phyloP scores from a whole-genome alignment of 495 filamentous ascomycete genomes.

The Bathelium albidoporum region DNA sequence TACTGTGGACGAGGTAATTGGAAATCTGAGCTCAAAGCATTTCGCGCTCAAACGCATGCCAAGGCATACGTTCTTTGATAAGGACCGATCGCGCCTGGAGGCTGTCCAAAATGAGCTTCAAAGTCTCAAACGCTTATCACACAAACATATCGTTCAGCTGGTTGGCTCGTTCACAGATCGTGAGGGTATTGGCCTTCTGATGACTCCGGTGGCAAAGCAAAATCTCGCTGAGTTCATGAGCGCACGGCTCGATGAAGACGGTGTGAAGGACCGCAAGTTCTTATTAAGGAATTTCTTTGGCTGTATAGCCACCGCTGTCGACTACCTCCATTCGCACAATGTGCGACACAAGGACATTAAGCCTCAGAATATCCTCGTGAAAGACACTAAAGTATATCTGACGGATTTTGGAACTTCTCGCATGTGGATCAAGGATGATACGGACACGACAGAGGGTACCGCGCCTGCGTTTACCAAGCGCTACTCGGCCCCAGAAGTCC shows the following conservation, averaged over 20 bases:
- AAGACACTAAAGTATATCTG: conserved; percentile 1
- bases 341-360: conserved; percentile 10
- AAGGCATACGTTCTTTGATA: not conserved
- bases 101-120: conserved; percentile 1
- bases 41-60: not conserved
- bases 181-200: not conserved
- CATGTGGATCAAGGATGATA: conserved; percentile 1
- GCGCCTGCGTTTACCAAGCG: conserved; percentile 9
- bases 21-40: conserved; percentile 1
- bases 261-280: not conserved
- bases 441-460: not conserved
- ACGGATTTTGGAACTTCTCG: conserved; percentile 9
- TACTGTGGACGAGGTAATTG: not conserved
- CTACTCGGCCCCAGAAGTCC: not conserved
- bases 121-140: not conserved
- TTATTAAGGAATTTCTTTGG: not conserved
- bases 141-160: not conserved
- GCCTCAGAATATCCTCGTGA: conserved; percentile 8
- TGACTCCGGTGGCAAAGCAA: conserved; percentile 1
- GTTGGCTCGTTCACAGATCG: not conserved
- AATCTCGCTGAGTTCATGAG: not conserved
- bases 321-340: conserved; percentile 2
- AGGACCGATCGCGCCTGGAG: not conserved
- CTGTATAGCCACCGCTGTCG: not conserved
- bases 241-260: not conserved